Conservation (phyloP, 1,284 basidiomycete genomes). For the Rhodotorula sp. region DNA sequence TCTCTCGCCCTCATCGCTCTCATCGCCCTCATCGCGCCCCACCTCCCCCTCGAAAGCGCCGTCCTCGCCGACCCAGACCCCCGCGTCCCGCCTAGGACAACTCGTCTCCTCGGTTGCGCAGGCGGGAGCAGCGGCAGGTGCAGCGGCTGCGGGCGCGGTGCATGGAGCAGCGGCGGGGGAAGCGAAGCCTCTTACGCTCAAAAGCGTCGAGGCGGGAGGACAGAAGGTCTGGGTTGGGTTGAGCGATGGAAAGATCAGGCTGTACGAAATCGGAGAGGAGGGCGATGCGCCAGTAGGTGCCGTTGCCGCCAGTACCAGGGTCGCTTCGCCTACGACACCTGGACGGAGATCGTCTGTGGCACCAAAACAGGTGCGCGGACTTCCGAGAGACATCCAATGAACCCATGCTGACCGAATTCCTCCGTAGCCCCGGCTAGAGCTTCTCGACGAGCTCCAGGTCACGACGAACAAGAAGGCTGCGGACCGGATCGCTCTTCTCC, state of each 20-base stretch:
- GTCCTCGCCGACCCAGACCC: neutral
- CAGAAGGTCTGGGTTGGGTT: constrained; percentile 31
- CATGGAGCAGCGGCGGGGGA: neutral
- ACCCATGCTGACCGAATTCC: neutral
- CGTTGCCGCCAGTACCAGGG: neutral
- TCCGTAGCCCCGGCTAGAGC: constrained; percentile 8
- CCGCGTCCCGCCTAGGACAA: neutral
- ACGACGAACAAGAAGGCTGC: constrained; percentile 21
- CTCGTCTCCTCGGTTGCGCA: constrained; percentile 17
- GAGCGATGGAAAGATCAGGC: constrained; percentile 27
- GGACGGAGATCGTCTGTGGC: neutral
- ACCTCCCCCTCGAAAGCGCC: neutral
- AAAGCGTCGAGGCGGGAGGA: constrained; percentile 27
- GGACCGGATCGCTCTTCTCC: constrained; percentile 28
- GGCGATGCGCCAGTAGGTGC: neutral
- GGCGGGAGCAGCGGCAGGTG: neutral
- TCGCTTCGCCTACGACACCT: neutral
- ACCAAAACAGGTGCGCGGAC: constrained; percentile 10
- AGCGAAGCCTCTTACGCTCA: constrained; percentile 1
- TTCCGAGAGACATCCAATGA: neutral
- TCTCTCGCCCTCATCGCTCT: constrained; percentile 11
- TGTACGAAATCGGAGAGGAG: constrained; percentile 32
- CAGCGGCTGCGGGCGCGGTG: neutral
- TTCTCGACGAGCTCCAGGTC: constrained; percentile 30
- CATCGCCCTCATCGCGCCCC: constrained; percentile 24